Conservation (phyloP, 1,284 basidiomycete genomes). For the Leccinum holopus region DNA sequence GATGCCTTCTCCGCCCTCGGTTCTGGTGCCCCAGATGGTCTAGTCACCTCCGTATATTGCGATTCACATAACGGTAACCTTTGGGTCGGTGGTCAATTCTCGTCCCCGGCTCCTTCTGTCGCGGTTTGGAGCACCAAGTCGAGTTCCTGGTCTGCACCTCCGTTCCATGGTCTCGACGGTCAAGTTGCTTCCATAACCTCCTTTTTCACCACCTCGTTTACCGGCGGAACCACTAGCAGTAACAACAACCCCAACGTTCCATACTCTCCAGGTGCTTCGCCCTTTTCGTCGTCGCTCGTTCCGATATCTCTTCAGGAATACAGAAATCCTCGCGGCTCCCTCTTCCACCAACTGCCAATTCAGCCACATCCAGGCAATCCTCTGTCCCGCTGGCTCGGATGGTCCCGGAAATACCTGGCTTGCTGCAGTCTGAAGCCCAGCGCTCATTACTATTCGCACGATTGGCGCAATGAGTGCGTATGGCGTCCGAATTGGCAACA, state of each 20-base stretch:
- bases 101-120: constrained; percentile 67
- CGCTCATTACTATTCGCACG: constrained; percentile 74
- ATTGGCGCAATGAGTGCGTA: constrained; percentile 70
- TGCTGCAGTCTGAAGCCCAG: constrained; percentile 66
- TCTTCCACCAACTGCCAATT: constrained; percentile 66
- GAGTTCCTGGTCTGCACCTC: constrained; percentile 70
- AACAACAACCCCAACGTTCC: constrained; percentile 75
- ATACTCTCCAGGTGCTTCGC: constrained; percentile 74
- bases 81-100: constrained; percentile 87
- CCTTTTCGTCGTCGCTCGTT: constrained; percentile 76
- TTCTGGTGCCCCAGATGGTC: constrained; percentile 65
- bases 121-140: constrained; percentile 75
- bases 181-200: constrained; percentile 74
- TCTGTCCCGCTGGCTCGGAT: constrained; percentile 82
- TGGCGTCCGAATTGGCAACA: constrained; percentile 90
- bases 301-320: too few relatives aligned
- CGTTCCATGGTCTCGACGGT: constrained; percentile 77
- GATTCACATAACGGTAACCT: constrained; percentile 69
- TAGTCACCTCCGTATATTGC: constrained; percentile 79
- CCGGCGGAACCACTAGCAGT: constrained; percentile 57
- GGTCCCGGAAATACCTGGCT: constrained; percentile 86
- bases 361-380: constrained; percentile 67
- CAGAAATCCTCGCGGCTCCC: too few relatives aligned
- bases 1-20: constrained; percentile 61
- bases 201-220: constrained; percentile 76